A percentile compares a stretch with the other conserved stretches of the same genome.
Evolutionary conservation across 2,329 filamentous ascomycete species (phyloP).

Genomic region (Fusarium torreyae): DNA sequence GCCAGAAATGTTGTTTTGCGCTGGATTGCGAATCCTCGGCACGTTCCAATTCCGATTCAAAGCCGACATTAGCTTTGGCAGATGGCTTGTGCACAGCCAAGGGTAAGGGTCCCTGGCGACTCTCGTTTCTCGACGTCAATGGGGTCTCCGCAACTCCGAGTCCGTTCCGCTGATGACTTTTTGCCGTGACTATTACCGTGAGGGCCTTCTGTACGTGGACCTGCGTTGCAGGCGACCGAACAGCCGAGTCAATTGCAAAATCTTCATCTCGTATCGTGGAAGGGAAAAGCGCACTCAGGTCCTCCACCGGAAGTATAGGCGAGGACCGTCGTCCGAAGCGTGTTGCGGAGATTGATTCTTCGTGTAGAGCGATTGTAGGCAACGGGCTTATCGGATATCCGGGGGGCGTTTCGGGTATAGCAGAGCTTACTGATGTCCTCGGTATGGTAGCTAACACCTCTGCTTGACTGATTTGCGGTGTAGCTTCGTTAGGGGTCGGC

Average conservation of each 20-base stretch:
- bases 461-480: conserved; percentile 11
- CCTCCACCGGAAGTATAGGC: conserved; percentile 62
- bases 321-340: conserved; percentile 61
- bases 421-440: conserved; percentile 19
- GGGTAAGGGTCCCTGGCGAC: conserved; percentile 57
- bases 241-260: conserved; percentile 62
- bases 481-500: conserved; percentile 13
- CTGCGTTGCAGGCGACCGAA: conserved; percentile 64
- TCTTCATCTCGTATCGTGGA: conserved; percentile 59
- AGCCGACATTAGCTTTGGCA: conserved; percentile 23
- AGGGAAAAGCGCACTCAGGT: conserved; percentile 51
- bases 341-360: conserved; percentile 21
- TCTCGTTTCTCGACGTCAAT: conserved; percentile 46
- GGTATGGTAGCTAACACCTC: conserved; percentile 2
- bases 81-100: conserved; percentile 63
- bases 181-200: conserved; percentile 52
- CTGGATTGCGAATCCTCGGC: conserved; percentile 29
- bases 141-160: conserved; percentile 35
- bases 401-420: conserved; percentile 1
- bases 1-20: conserved; percentile 58
- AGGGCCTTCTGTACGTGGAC: conserved; percentile 61
- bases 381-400: conserved; percentile 27
- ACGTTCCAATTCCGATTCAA: conserved; percentile 24
- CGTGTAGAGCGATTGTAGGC: neutral
- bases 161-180: conserved; percentile 28